Evolutionary conservation across 495 filamentous ascomycete genomes (phyloP), one percentile per base, ranked within the genome.

Genomic region (Penicillium robsamsonii): DNA sequence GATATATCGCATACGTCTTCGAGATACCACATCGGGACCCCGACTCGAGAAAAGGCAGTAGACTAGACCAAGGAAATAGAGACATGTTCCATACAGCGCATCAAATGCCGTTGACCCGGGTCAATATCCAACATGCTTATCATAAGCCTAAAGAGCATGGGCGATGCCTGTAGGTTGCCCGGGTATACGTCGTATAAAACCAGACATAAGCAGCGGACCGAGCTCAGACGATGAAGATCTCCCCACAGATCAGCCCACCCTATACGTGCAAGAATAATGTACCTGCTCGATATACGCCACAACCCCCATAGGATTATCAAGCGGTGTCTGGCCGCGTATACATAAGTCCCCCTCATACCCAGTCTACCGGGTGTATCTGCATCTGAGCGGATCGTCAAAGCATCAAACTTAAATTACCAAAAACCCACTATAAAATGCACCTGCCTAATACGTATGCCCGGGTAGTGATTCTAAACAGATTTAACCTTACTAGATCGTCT

Each of bases 371-470:
- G 12, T 54, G 22, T 31, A 46, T 29, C 8, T 22, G 35, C n/a
- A 52, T 29, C 31, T 46, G 20, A 24, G 29, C 30, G 4, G 30
- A 55, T 43, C 45, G 12, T 25, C 33, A 25, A 29, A 42, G 31
- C 31, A 48, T 49, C 30, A 45, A 56, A 24, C 33, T 33, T 56
- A 56, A 41, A 35, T 30, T 15, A 35, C 17, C 17, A 12, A 27
- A 25, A 35, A 24, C 41, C 13, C 27, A 29, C 45, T 53, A 17
- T 13, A 35, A 30, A 10, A 33, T 24, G 30, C n/a, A 37, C 15
- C 25, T 27, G 4, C 25, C 25, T 27, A 27, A 3, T 6, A 37
- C 15, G 15, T n/a, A 37, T 17, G 17, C n/a, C 35, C 35, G 35
- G 35, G 35, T n/a, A 15, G 37, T 25, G 25, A 30, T n/a, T 17